Conservation (phyloP, 495 filamentous ascomycete genomes). For the Xylaria longipes region DNA sequence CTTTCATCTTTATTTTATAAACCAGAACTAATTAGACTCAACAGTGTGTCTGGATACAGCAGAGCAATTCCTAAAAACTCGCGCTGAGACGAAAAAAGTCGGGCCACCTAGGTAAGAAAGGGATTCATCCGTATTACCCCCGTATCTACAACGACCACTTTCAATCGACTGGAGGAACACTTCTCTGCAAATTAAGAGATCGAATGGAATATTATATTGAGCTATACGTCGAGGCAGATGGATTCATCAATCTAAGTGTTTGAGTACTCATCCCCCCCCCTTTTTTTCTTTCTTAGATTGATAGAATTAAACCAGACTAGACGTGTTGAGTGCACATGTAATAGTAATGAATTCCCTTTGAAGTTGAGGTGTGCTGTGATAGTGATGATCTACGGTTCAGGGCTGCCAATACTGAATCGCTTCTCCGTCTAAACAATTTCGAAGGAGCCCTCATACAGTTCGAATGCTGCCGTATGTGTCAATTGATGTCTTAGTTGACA, state of each 20-base stretch:
- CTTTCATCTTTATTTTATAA: neutral
- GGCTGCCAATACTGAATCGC: too few species aligned
- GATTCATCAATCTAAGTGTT: neutral
- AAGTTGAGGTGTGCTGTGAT: neutral
- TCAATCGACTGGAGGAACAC: neutral
- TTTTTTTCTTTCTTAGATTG: neutral
- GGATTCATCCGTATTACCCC: neutral
- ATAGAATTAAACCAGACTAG: neutral
- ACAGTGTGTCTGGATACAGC: slow-evolving; percentile 34
- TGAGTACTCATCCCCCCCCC: neutral
- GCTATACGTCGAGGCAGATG: neutral
- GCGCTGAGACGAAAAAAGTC: neutral
- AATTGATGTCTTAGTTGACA: too few species aligned
- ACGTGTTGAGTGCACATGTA: neutral
- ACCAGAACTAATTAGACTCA: neutral
- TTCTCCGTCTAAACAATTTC: too few species aligned
- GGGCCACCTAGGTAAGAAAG: neutral
- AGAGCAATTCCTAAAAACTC: slow-evolving; percentile 25
- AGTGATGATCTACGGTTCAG: too few species aligned
- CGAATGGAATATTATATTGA: neutral
- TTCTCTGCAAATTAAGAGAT: neutral
- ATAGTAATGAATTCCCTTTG: neutral
- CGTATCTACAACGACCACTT: neutral
- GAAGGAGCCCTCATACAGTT: too few species aligned
- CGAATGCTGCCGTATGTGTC: too few species aligned